Evolutionary conservation across 768 basidiomycete species (phyloP).

Genomic region (Russula sp.): DNA sequence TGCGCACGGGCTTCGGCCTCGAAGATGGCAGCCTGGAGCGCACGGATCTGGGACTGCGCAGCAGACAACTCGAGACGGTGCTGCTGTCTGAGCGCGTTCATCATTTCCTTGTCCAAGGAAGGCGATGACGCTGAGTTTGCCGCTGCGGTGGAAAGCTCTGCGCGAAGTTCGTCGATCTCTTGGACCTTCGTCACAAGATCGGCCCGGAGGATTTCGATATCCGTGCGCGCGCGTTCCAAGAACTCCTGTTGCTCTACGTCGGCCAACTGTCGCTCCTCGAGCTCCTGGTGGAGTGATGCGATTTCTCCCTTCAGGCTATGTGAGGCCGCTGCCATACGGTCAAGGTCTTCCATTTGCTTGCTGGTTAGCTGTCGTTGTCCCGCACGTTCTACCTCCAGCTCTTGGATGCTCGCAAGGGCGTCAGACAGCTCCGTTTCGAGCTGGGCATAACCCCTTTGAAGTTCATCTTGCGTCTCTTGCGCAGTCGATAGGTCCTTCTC

Average conservation of each 20-base stretch:
- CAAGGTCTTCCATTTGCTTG: slow-evolving; percentile 52
- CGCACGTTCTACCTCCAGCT: slow-evolving; percentile 61
- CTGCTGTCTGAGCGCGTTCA: slow-evolving; percentile 64
- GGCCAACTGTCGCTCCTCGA: slow-evolving; percentile 41
- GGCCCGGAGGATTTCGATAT: slow-evolving; percentile 61
- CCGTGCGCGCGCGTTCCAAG: slow-evolving; percentile 57
- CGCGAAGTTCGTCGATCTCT: slow-evolving; percentile 56
- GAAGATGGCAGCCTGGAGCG: slow-evolving; percentile 66
- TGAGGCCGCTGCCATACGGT: slow-evolving; percentile 41
- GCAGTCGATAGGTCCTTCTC: slow-evolving; percentile 49
- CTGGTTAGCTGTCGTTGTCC: slow-evolving; percentile 50
- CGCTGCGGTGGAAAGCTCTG: slow-evolving; percentile 40
- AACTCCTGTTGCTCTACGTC: slow-evolving; percentile 61
- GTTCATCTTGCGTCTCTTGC: slow-evolving; percentile 47
- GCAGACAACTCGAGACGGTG: slow-evolving; percentile 76
- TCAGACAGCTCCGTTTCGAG: slow-evolving; percentile 58
- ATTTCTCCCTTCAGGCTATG: slow-evolving; percentile 51
- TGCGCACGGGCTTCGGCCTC: slow-evolving; percentile 67
- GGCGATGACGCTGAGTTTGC: slow-evolving; percentile 37
- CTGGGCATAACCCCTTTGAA: slow-evolving; percentile 56
- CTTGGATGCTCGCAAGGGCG: slow-evolving; percentile 46
- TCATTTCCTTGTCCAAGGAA: slow-evolving; percentile 69
- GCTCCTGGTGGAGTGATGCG: slow-evolving; percentile 43
- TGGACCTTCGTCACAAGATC: slow-evolving; percentile 59
- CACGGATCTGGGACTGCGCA: slow-evolving; percentile 73